Conservation (phyloP, 164 flowering plant genomes). For the Chimonanthus praecox region DNA sequence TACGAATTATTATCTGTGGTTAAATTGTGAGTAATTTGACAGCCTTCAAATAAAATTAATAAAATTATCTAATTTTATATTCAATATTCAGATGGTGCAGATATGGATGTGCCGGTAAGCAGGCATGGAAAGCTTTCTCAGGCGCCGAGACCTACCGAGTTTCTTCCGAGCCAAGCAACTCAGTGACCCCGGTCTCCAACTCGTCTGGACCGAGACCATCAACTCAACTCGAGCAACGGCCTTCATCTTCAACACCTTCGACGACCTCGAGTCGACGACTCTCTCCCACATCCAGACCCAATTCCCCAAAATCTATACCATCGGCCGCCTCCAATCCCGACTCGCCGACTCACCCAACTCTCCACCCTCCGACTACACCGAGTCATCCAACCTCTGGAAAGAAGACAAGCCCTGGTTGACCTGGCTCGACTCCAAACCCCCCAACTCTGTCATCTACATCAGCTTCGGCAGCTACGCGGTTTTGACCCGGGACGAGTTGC, state of each 20-base stretch:
- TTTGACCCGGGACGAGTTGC: constrained; percentile 15
- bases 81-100: constrained; percentile 9
- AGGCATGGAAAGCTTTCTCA: constrained; percentile 25
- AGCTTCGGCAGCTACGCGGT: constrained; percentile 47
- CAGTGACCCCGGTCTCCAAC: constrained; percentile 6
- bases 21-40: not conserved
- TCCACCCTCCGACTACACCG: not conserved
- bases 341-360: not conserved
- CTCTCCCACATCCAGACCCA: constrained; percentile 18
- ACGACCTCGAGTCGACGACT: constrained; percentile 25
- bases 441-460: constrained; percentile 45
- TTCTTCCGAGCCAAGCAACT: constrained; percentile 20
- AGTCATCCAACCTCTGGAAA: constrained; percentile 17
- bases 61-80: too few species aligned
- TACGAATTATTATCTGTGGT: too few species aligned
- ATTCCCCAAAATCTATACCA: constrained; percentile 15
- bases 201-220: constrained; percentile 7
- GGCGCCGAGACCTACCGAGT: constrained; percentile 31
- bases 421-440: constrained; percentile 43
- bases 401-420: constrained; percentile 39
- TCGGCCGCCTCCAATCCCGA: constrained; percentile 23
- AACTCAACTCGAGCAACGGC: constrained; percentile 13
- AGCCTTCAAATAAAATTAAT: not conserved
- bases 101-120: constrained; percentile 19
- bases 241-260: constrained; percentile 28